Percentiles rank a stretch among this genome's conserved stretches.
phyloP scores from a whole-genome alignment of 108 stramenopile genomes.

The Cyclotella distinguenda region DNA sequence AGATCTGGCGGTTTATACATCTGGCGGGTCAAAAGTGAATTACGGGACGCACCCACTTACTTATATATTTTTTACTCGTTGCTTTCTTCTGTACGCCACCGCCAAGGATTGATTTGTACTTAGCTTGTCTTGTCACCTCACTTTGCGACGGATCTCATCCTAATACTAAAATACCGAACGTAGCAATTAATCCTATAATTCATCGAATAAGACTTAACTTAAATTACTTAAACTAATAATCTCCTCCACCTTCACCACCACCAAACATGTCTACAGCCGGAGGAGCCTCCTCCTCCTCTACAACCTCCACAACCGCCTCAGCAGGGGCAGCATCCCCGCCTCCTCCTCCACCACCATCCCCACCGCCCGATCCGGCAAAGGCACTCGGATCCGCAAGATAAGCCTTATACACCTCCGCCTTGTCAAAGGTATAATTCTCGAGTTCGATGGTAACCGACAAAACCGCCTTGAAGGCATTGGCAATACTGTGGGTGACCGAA shows the following conservation, averaged over 20 bases:
- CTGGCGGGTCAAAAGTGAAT: too few relatives aligned
- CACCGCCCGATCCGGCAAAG: slow-evolving; percentile 71
- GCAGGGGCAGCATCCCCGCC: slow-evolving; percentile 41
- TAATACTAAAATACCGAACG: too few relatives aligned
- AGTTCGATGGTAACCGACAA: slow-evolving; percentile 89
- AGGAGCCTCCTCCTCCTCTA: slow-evolving; percentile 68
- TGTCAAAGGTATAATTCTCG: slow-evolving; percentile 88
- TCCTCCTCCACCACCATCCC: slow-evolving; percentile 65
- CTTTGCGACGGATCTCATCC: too few relatives aligned
- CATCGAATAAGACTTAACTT: neutral
- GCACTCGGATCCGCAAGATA: slow-evolving; percentile 84
- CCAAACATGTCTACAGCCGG: slow-evolving; percentile 66
- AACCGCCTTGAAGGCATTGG: slow-evolving; percentile 96
- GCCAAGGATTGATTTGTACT: too few relatives aligned
- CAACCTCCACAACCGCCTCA: slow-evolving; percentile 38
- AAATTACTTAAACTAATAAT: slow-evolving; percentile 60
- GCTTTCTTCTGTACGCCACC: too few relatives aligned
- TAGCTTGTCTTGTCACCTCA: too few relatives aligned
- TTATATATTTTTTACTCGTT: too few relatives aligned
- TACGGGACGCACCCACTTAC: too few relatives aligned
- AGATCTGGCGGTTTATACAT: too few relatives aligned
- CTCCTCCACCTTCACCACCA: slow-evolving; percentile 63
- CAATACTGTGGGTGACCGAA: slow-evolving; percentile 95
- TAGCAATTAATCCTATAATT: too few relatives aligned
- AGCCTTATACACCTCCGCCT: slow-evolving; percentile 86